Evolutionary conservation across 2,329 filamentous ascomycete species (phyloP).

Genomic region (Lachnellula occidentalis): DNA sequence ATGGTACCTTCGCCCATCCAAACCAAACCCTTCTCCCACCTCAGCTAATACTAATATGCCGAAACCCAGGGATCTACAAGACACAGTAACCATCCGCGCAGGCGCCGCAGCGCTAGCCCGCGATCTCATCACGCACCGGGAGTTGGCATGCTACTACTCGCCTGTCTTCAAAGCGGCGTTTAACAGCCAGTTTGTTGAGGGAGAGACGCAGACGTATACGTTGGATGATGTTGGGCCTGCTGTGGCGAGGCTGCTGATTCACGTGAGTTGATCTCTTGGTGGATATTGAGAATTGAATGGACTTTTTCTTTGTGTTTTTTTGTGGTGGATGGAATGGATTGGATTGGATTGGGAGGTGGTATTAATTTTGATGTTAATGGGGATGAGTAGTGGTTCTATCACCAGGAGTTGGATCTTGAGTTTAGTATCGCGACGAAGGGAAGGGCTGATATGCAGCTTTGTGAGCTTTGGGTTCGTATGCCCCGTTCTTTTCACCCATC

Average conservation of each 20-base stretch:
- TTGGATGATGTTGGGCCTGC: neutral
- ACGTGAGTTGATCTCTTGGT: too few relatives aligned
- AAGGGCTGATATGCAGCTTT: neutral
- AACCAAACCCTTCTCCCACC: too few relatives aligned
- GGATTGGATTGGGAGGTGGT: neutral
- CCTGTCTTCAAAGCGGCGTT: constrained; percentile 1
- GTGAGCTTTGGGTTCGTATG: constrained; percentile 3
- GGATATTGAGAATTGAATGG: too few relatives aligned
- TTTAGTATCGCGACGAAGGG: neutral
- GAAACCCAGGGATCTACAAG: neutral
- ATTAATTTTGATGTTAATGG: neutral
- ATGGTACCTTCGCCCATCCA: neutral
- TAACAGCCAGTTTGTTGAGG: constrained; percentile 4
- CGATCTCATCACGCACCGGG: neutral
- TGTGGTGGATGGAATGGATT: too few relatives aligned
- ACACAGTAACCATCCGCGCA: neutral
- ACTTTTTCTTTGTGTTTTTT: too few relatives aligned
- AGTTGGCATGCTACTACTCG: neutral
- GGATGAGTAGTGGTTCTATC: neutral
- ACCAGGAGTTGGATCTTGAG: neutral
- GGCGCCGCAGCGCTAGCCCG: neutral
- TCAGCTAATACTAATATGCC: too few relatives aligned
- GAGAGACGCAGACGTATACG: constrained; percentile 1
- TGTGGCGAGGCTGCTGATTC: neutral
- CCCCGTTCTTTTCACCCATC: too few relatives aligned